Conservation (phyloP, 495 filamentous ascomycete genomes). For the Rhizodiscina lignyota region DNA sequence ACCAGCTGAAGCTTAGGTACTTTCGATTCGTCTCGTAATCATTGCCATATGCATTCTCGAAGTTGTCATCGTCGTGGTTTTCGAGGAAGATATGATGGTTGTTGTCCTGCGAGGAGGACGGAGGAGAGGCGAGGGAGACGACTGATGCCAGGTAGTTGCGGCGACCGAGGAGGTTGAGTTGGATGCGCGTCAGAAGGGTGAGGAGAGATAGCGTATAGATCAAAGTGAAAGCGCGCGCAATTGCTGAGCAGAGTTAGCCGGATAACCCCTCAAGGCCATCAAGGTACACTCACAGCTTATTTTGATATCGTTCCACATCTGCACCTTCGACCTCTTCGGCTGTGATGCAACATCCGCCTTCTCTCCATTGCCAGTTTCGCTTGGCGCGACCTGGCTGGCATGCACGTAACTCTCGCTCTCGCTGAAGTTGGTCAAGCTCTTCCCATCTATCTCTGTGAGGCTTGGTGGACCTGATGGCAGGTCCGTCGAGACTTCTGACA, state of each 20-base stretch:
- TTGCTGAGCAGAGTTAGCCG: conserved; percentile 35
- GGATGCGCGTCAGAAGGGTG: conserved; percentile 82
- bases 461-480: conserved; percentile 59
- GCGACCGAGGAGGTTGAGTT: conserved; percentile 91
- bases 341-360: conserved; percentile 15
- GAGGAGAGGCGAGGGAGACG: conserved; percentile 63
- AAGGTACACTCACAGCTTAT: conserved; percentile 55
- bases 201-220: conserved; percentile 82
- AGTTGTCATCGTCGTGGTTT: conserved; percentile 71
- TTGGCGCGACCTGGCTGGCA: conserved; percentile 51
- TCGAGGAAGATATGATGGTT: conserved; percentile 65
- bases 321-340: conserved; percentile 61
- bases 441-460: conserved; percentile 66
- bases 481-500: conserved; percentile 33
- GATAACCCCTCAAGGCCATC: neutral
- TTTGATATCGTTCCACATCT: conserved; percentile 96
- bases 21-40: conserved; percentile 89
- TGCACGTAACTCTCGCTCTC: conserved; percentile 67
- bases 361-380: conserved; percentile 11
- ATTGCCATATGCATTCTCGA: conserved; percentile 63
- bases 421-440: conserved; percentile 50
- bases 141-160: conserved; percentile 91
- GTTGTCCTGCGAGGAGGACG: too few species aligned
- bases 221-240: conserved; percentile 78
- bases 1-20: conserved; percentile 96